Evolutionary conservation across 2,329 filamentous ascomycete genomes (phyloP).

Genomic region (Xylaria multiplex): DNA sequence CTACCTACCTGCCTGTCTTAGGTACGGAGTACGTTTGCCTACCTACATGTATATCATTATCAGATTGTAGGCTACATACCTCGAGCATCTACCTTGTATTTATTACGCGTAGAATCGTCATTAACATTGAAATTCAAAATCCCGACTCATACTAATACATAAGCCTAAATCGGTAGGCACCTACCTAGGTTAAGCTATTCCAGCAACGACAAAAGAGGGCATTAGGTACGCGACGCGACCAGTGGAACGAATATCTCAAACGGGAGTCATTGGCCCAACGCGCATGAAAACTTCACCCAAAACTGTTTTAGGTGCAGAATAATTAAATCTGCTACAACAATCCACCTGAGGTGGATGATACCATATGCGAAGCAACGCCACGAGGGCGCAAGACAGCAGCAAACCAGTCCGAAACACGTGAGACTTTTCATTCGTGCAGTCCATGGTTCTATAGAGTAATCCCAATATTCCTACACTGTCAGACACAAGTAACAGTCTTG

Average conservation of each 20-base stretch:
- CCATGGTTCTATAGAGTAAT: too few relatives aligned
- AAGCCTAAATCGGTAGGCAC: neutral
- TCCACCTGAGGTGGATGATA: neutral
- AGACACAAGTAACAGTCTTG: too few relatives aligned
- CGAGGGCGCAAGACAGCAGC: neutral
- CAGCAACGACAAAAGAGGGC: neutral
- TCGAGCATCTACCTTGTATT: too few relatives aligned
- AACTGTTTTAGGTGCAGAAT: conserved; percentile 12
- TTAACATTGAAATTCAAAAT: too few relatives aligned
- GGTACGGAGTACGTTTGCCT: too few relatives aligned
- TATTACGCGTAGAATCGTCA: too few relatives aligned
- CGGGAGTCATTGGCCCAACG: conserved; percentile 7
- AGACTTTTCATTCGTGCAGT: neutral
- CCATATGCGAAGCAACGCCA: conserved; percentile 1
- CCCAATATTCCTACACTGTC: too few relatives aligned
- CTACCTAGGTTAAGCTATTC: too few relatives aligned
- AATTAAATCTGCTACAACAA: neutral
- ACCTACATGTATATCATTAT: too few relatives aligned
- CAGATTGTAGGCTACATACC: too few relatives aligned
- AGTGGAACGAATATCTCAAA: conserved; percentile 16
- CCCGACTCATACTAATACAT: neutral
- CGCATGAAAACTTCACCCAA: conserved; percentile 4
- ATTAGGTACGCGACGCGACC: conserved; percentile 22
- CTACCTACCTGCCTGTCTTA: too few relatives aligned
- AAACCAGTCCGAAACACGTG: neutral